Base-by-base conservation (phyloP, 257 asterid genomes). In the Salvia rosmarinus region DNA sequence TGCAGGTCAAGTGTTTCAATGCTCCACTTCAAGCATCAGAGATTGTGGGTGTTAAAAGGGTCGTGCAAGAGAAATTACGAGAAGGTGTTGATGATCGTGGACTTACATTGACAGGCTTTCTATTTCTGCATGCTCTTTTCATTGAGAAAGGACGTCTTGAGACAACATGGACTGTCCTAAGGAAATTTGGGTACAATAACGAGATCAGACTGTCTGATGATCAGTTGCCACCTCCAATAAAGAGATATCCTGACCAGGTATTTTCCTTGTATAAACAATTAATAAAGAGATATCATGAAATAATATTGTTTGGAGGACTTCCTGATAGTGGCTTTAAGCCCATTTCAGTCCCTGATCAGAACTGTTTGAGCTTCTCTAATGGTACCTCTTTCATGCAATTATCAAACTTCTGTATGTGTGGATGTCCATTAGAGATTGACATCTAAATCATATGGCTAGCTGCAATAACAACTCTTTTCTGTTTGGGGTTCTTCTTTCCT, bases 121-220 rank as follows among this genome's bases (percentile, higher is more conserved):
- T 95, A 68, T 95, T 95, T 82, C 98, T 95, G 64, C 99, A 95
- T 78, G 96, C 98, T 25, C 90, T 95, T 72, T 95, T 91, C 79
- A 91, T 95, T 66, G 97, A 89, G 85, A 91, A 91, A 82, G 97
- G 98, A 73, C 92, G 96, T 50, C 64, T 91, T 81, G 98, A 91
- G 86, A 95, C 98, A 63, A 91, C 98, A 17, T 95, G 99, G 99
- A 89, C 98, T 28, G 98, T 95, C 74, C 87, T 95, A 23, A 82
- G 99, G 82, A 91, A 95, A 80, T 95, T 91, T 71, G 99, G 99
- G 40, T 95, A 95, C 79, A 91, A 91, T 79, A 90, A 95, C 77
- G 99, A 95, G 67, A 86, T 95, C 78, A 89, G 92, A 82, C 92
- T 95, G 63, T 82, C 83, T 72, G 97, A 91, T 74, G 97, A 91